Conservation (phyloP, 768 basidiomycete genomes). For the Lactifluus rugatus region DNA sequence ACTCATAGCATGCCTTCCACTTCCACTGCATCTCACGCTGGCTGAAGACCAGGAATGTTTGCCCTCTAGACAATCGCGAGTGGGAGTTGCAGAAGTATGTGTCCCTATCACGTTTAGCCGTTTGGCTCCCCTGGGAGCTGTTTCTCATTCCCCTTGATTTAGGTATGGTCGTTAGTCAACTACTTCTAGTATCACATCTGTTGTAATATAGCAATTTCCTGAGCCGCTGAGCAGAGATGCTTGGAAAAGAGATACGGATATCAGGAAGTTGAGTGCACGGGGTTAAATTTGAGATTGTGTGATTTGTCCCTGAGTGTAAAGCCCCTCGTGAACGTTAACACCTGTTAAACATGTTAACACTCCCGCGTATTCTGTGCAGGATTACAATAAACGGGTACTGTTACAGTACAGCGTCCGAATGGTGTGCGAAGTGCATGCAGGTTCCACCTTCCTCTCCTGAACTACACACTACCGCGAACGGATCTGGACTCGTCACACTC, state of each 20-base stretch:
- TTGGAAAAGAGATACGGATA: background rate
- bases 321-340: no score
- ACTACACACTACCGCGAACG: no score
- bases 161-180: conserved; percentile 35
- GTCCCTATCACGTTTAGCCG: background rate
- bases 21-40: conserved; percentile 99
- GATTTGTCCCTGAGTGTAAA: background rate
- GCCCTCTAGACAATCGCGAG: conserved; percentile 90
- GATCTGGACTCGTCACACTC: no score
- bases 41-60: conserved; percentile 96
- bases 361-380: no score
- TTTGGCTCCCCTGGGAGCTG: background rate
- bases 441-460: no score
- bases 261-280: background rate
- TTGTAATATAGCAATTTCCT: conserved; percentile 9
- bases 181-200: background rate
- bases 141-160: background rate
- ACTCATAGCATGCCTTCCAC: conserved; percentile 87
- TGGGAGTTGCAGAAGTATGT: conserved; percentile 95
- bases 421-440: no score
- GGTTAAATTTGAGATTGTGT: background rate
- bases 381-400: no score
- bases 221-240: background rate
- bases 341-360: no score
- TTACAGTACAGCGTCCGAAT: no score